phyloP scores from a whole-genome alignment of 1,284 basidiomycete genomes.

The Heterobasidion annosum region DNA sequence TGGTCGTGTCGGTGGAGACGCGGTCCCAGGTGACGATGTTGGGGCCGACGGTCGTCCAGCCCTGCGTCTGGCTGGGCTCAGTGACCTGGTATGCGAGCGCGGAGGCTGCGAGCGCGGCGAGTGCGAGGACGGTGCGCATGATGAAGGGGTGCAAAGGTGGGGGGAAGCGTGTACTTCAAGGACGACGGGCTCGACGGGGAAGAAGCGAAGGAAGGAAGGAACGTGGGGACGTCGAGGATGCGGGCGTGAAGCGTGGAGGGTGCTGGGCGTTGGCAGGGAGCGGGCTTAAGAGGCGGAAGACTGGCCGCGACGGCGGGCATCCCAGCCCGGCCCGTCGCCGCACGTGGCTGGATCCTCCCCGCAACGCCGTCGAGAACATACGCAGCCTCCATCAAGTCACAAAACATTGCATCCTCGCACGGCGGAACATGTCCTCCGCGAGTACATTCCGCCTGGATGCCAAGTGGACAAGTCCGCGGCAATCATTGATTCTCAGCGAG shows the following conservation, averaged over 20 bases:
- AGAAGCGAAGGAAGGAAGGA: not conserved
- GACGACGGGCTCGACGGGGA: not conserved
- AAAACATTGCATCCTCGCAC: too few species aligned
- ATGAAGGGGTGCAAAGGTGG: conserved; percentile 5
- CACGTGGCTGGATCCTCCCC: too few species aligned
- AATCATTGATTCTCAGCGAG: too few species aligned
- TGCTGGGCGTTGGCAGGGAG: not conserved
- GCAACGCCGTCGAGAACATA: too few species aligned
- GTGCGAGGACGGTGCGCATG: conserved; percentile 38
- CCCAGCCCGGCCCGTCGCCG: too few species aligned
- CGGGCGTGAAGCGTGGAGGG: not conserved
- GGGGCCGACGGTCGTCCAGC: conserved; percentile 51
- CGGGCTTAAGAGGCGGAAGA: not conserved
- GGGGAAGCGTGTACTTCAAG: not conserved
- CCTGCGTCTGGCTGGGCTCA: conserved; percentile 34
- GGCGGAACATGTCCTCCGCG: too few species aligned
- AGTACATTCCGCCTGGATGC: too few species aligned
- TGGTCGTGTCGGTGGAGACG: conserved; percentile 55
- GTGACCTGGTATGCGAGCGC: conserved; percentile 55
- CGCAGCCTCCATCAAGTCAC: too few species aligned
- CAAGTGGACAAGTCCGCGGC: too few species aligned
- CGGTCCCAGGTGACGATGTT: conserved; percentile 56
- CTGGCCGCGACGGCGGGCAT: too few species aligned
- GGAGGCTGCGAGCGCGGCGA: conserved; percentile 45
- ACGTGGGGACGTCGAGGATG: conserved; percentile 4